These are phyloP conservation scores for Globisporangium emineosum DNA, from an alignment of 352 stramenopile species.

Conservation along the genomic window DNA sequence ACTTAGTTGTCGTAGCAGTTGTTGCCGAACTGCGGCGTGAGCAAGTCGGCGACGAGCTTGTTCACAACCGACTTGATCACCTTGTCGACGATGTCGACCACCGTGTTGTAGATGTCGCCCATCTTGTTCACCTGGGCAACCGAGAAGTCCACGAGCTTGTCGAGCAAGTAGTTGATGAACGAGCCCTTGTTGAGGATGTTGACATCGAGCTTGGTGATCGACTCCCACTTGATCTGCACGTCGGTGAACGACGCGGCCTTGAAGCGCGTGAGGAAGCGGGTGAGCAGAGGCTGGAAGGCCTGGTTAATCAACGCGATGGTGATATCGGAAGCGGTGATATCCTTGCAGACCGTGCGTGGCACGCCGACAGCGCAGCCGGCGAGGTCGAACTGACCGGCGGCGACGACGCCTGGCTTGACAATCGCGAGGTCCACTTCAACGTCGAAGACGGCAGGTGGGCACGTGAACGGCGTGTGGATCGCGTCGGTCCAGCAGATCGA, in stretches of 20 bases:
- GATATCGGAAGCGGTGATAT: slow-evolving; percentile 44
- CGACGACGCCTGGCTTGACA: slow-evolving; percentile 28
- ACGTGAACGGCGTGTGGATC: slow-evolving; percentile 39
- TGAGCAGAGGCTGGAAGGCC: slow-evolving; percentile 32
- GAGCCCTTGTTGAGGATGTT: slow-evolving; percentile 37
- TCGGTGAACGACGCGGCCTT: slow-evolving; percentile 31
- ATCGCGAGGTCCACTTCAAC: slow-evolving; percentile 39
- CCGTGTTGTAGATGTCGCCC: slow-evolving; percentile 49
- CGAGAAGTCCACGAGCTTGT: slow-evolving; percentile 46
- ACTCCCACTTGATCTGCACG: slow-evolving; percentile 37
- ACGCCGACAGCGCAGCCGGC: slow-evolving; percentile 30
- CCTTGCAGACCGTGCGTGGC: slow-evolving; percentile 41
- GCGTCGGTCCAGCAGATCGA: slow-evolving; percentile 59
- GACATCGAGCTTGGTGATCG: slow-evolving; percentile 51
- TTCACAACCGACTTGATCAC: slow-evolving; percentile 49
- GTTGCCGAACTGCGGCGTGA: slow-evolving; percentile 40
- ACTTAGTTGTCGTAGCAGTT: slow-evolving; percentile 35
- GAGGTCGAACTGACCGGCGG: slow-evolving; percentile 36
- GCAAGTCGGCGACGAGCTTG: slow-evolving; percentile 36
- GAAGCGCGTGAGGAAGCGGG: slow-evolving; percentile 32
- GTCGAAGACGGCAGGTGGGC: slow-evolving; percentile 31
- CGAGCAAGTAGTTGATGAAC: slow-evolving; percentile 43
- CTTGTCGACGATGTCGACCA: slow-evolving; percentile 35
- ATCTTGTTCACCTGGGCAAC: slow-evolving; percentile 63
- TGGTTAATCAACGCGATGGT: slow-evolving; percentile 31